These are phyloP conservation scores for Closterium sp. DNA, from an alignment of 139 green algal genomes.

Conservation along the genomic window DNA sequence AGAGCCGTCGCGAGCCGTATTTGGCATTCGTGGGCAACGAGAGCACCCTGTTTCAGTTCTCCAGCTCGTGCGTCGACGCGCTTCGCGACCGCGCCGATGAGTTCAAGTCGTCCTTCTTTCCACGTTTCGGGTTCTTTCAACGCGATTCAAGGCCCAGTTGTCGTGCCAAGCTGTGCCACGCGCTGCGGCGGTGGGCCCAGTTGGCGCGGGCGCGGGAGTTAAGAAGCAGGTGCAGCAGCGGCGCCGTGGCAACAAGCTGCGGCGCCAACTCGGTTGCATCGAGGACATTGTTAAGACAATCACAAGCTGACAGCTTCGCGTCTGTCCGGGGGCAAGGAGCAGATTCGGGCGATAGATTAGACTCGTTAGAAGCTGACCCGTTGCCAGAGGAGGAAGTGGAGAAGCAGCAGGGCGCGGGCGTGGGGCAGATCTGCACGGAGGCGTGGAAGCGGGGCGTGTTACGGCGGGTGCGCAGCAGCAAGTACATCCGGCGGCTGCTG, in stretches of 20 bases:
- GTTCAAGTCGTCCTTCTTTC: no score
- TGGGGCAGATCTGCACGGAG: background rate
- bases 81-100: background rate
- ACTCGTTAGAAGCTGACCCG: background rate
- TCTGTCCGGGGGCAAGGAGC: no score
- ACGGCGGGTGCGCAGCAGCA: background rate
- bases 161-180: background rate
- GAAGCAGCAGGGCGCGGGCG: background rate
- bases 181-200: background rate
- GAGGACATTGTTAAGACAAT: no score
- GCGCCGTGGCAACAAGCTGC: no score
- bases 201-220: background rate
- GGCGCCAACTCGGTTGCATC: no score
- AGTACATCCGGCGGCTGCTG: background rate
- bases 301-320: no score
- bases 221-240: no score
- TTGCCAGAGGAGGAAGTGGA: background rate
- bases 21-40: background rate
- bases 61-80: background rate
- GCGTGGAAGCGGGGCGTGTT: background rate
- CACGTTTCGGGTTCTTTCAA: background rate
- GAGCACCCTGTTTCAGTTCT: background rate
- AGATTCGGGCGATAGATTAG: background rate
- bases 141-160: background rate
- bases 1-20: background rate